phyloP scores from a whole-genome alignment of 805 yeast genomes.

The Candida ascalaphidarum region DNA sequence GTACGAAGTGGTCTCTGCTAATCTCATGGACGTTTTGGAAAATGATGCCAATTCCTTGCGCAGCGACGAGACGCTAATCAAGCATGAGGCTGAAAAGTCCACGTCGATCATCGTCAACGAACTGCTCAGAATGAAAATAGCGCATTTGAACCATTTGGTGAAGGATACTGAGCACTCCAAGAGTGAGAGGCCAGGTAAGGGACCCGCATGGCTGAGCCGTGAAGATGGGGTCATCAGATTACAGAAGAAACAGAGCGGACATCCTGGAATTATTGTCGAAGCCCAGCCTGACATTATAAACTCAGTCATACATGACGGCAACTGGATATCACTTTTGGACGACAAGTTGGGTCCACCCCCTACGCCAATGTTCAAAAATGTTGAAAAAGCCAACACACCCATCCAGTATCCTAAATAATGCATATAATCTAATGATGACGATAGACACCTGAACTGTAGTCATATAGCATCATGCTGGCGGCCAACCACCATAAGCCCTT shows the following conservation, averaged over 20 bases:
- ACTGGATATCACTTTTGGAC: slow-evolving; percentile 12
- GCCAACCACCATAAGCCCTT: slow-evolving; percentile 59
- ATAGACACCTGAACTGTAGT: not conserved
- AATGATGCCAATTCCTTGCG: slow-evolving; percentile 7
- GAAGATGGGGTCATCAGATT: slow-evolving; percentile 14
- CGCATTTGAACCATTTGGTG: slow-evolving; percentile 11
- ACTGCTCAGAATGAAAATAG: slow-evolving; percentile 14
- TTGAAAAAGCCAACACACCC: slow-evolving; percentile 51
- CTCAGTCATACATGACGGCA: slow-evolving; percentile 9
- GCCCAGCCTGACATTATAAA: slow-evolving; percentile 28
- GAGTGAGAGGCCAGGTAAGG: slow-evolving; percentile 1
- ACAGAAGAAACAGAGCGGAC: slow-evolving; percentile 15
- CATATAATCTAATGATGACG: too few relatives aligned
- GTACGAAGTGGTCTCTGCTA: slow-evolving; percentile 12
- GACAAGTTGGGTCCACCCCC: slow-evolving; percentile 14
- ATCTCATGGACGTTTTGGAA: slow-evolving; percentile 12
- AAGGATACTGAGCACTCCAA: slow-evolving; percentile 7
- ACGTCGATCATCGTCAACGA: slow-evolving; percentile 18
- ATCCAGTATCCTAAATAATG: slow-evolving; percentile 25
- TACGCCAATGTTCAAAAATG: slow-evolving; percentile 53
- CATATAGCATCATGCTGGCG: slow-evolving; percentile 35
- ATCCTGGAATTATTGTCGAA: slow-evolving; percentile 27
- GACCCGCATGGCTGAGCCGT: slow-evolving; percentile 1
- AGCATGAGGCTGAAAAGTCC: slow-evolving; percentile 13
- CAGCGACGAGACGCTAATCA: slow-evolving; percentile 4